A percentile compares a stretch with the other conserved stretches of the same genome.
These are phyloP conservation scores for Ammopiptanthus mongolicus DNA, from an alignment of 306 rosid species.

Conservation along the genomic window DNA sequence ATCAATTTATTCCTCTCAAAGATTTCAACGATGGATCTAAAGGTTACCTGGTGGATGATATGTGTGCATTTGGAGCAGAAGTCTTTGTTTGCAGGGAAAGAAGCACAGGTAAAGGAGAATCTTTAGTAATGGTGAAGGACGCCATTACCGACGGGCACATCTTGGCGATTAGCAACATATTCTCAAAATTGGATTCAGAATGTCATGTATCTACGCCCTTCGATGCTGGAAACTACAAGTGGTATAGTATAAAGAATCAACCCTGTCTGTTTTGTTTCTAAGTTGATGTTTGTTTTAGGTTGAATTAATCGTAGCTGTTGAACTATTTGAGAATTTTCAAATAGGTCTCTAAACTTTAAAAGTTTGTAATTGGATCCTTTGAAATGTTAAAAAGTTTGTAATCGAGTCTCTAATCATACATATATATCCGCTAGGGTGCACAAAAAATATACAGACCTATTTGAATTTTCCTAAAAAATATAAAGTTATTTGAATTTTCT, in stretches of 20 bases:
- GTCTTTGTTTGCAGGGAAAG: conserved; percentile 57
- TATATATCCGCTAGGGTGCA: too few species aligned
- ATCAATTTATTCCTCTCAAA: conserved; percentile 44
- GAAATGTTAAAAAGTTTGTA: too few species aligned
- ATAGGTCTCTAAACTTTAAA: too few species aligned
- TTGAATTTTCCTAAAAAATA: too few species aligned
- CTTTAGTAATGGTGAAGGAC: conserved; percentile 47
- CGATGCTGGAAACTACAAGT: conserved; percentile 39
- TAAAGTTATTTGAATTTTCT: too few species aligned
- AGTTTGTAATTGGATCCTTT: too few species aligned
- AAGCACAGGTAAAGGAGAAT: conserved; percentile 44
- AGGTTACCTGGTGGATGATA: conserved; percentile 55
- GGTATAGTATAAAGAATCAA: conserved; percentile 31
- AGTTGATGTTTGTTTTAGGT: too few species aligned
- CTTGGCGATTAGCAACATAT: conserved; percentile 34
- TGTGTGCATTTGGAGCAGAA: conserved; percentile 64
- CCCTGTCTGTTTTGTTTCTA: neutral
- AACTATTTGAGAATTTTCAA: too few species aligned
- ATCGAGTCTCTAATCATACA: too few species aligned
- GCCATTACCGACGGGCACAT: conserved; percentile 27
- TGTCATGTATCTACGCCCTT: conserved; percentile 36
- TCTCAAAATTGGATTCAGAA: conserved; percentile 33
- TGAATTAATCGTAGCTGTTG: too few species aligned
- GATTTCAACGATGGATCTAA: conserved; percentile 39
- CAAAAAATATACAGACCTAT: too few species aligned